phyloP scores from a whole-genome alignment of 2,329 filamentous ascomycete genomes.

The Sporothrix luriei region DNA sequence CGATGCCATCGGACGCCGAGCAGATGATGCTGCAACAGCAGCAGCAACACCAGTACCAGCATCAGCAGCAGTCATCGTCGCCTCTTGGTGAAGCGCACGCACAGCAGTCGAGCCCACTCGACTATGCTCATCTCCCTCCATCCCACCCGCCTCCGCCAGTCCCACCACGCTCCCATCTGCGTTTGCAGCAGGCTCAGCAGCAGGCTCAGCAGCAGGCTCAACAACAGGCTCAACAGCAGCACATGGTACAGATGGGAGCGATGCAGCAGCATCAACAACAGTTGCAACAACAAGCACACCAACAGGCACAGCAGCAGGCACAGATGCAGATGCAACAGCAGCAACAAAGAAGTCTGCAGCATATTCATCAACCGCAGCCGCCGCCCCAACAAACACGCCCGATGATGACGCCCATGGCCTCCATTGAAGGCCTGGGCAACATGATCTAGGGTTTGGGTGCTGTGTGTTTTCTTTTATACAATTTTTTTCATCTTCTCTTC shows the following conservation, averaged over 20 bases:
- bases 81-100: constrained; percentile 17
- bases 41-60: constrained; percentile 30
- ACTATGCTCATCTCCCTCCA: constrained; percentile 29
- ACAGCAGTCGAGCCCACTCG: constrained; percentile 35
- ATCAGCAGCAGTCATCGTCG: constrained; percentile 28
- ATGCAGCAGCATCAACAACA: constrained; percentile 1
- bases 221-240: neutral
- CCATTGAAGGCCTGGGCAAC: constrained; percentile 48
- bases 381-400: constrained; percentile 38
- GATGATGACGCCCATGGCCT: constrained; percentile 40
- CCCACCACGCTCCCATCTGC: constrained; percentile 25
- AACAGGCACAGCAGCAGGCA: constrained; percentile 26
- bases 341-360: constrained; percentile 23
- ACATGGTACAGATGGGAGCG: neutral
- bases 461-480: neutral
- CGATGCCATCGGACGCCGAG: constrained; percentile 21
- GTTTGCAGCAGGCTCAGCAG: constrained; percentile 10
- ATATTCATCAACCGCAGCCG: constrained; percentile 38
- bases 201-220: neutral
- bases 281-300: constrained; percentile 18
- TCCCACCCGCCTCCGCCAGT: constrained; percentile 16
- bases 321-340: constrained; percentile 6
- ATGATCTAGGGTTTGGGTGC: constrained; percentile 48
- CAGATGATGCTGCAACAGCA: constrained; percentile 27
- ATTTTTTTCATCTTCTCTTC: neutral